Evolutionary conservation across 257 asterid species (phyloP), one percentile per base, ranked within the genome.

Genomic region (Capsicum baccatum): DNA sequence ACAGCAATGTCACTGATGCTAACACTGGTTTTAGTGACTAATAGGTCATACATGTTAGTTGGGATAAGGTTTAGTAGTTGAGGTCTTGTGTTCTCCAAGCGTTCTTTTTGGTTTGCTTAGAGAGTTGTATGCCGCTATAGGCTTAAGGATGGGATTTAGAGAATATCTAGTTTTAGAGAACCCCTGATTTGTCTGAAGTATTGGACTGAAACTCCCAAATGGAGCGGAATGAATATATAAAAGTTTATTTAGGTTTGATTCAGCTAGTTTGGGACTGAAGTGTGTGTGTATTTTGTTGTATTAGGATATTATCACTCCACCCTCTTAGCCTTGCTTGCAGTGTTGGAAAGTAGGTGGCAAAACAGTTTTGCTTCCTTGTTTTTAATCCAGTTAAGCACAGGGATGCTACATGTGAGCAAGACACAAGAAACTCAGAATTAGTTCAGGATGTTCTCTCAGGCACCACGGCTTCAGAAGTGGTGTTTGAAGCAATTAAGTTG

Each of bases 1-100:
- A 78, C 64, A 78, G 63, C 50, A 54, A 8, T 54, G 19, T 10
- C 47, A 54, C 8, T 54, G 37, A 14, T 54, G 14, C 37, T 33
- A 54, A 33, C 5, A 55, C 64, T 33, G 63, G 62, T 78, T 78
- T 74, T 74, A 50, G 47, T 54, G 64, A 78, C 82, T 54, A 33
- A 54, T 52, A 26, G 48, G 50, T 78, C 64, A 78, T 26, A 78
- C 82, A 54, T 52, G 33, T 78, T 78, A 54, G 82, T 78, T 15
- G 42, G 62, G 47, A 76, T 54, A 52, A 54, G 33, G 64, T 54
- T 78, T 78, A n/a, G 82, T 78, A 78, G 50, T 78, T 78, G 64
- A 54, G 63, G 50, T 54, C 82, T 33, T 78, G 64, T 26, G 33
- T 52, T 54, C 82, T 14, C 21, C 15, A 26, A 8, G 26, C 33